Percentiles rank a stretch among this genome's conserved stretches.
These are phyloP conservation scores for Conoideocrella luteorostrata DNA, from an alignment of 2,329 filamentous ascomycete species.

Conservation along the genomic window DNA sequence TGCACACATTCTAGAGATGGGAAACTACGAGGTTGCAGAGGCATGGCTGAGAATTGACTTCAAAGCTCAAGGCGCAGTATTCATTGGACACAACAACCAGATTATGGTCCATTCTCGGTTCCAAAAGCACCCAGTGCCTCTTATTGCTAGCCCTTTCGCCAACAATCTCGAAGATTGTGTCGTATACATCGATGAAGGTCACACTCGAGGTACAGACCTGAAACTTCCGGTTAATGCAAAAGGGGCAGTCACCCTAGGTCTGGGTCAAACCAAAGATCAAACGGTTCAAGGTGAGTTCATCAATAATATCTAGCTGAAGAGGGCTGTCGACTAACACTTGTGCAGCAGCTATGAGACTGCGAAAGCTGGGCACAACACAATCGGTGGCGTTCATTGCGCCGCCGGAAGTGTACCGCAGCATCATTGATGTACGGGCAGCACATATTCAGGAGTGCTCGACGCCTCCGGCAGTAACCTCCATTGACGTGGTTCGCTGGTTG, in stretches of 20 bases:
- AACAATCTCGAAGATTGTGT: slow-evolving; percentile 51
- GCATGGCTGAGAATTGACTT: slow-evolving; percentile 38
- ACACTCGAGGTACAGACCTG: slow-evolving; percentile 63
- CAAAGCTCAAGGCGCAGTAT: slow-evolving; percentile 36
- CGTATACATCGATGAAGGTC: slow-evolving; percentile 62
- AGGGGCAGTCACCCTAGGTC: slow-evolving; percentile 61
- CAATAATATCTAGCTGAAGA: not conserved
- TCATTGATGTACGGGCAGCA: slow-evolving; percentile 37
- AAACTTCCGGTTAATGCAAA: slow-evolving; percentile 49
- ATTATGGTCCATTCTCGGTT: slow-evolving; percentile 43
- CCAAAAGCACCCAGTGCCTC: slow-evolving; percentile 35
- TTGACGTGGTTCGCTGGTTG: slow-evolving; percentile 46
- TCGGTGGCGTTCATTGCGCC: slow-evolving; percentile 50
- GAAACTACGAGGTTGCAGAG: slow-evolving; percentile 46
- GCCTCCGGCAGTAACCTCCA: slow-evolving; percentile 11
- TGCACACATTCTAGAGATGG: slow-evolving; percentile 59
- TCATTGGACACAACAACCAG: slow-evolving; percentile 48
- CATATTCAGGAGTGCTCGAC: not conserved
- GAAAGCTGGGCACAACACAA: slow-evolving; percentile 51
- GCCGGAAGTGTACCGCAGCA: slow-evolving; percentile 56
- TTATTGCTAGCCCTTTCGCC: slow-evolving; percentile 53
- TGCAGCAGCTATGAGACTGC: slow-evolving; percentile 57
- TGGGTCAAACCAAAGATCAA: slow-evolving; percentile 58
- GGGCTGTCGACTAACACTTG: not conserved
- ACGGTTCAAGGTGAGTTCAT: slow-evolving; percentile 64